Conservation (phyloP, 2,329 filamentous ascomycete genomes). For the Ophiostoma sp. region DNA sequence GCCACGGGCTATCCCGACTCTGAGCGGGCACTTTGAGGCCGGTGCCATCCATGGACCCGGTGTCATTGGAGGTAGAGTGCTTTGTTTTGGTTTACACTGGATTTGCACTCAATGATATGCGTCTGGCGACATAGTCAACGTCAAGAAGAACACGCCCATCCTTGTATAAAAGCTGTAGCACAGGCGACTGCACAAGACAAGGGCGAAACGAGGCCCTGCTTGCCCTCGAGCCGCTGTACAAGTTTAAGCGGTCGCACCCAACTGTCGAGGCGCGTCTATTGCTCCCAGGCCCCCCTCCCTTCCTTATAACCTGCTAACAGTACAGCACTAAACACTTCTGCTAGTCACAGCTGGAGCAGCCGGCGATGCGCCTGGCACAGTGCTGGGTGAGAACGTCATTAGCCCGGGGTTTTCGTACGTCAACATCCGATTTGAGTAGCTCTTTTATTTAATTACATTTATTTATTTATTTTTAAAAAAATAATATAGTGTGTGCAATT, state of each 20-base stretch:
- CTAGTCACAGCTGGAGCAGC: not conserved
- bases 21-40: constrained; percentile 3
- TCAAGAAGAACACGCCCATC: not conserved
- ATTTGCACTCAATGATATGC: not conserved
- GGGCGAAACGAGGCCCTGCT: constrained; percentile 16
- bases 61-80: not conserved
- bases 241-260: constrained; percentile 22
- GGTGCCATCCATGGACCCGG: not conserved
- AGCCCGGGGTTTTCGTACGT: not conserved
- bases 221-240: constrained; percentile 17
- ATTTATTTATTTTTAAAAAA: not conserved
- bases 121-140: not conserved
- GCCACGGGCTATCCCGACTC: not conserved
- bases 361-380: not conserved
- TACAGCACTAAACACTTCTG: not conserved
- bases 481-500: no score
- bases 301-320: not conserved
- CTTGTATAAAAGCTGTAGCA: not conserved
- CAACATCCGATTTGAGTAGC: not conserved
- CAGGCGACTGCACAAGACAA: not conserved
- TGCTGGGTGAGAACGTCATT: not conserved
- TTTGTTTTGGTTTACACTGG: not conserved
- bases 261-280: constrained; percentile 17
- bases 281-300: not conserved
- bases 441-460: not conserved